Conservation (phyloP, 176 grass and related monocot species). For the Coix lacrymajobi region DNA sequence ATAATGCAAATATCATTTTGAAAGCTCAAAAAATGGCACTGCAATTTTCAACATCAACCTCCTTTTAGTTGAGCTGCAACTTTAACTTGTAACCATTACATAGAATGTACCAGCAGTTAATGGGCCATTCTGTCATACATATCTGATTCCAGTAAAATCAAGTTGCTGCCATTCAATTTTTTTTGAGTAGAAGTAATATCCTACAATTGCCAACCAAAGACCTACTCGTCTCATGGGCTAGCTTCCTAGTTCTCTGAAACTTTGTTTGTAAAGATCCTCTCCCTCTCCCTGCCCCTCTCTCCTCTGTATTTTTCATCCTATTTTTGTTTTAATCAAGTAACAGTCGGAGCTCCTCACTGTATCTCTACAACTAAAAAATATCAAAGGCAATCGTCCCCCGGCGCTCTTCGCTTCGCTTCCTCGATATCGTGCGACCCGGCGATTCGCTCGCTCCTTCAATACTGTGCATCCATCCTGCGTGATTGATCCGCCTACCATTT, state of each 20-base stretch:
- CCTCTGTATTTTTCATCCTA: too few species aligned
- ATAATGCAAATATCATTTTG: not conserved
- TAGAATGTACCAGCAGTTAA: not conserved
- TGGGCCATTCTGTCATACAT: not conserved
- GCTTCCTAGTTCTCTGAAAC: not conserved
- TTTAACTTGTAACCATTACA: not conserved
- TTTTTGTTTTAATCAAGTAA: too few species aligned
- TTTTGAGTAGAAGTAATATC: not conserved
- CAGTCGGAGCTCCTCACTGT: too few species aligned
- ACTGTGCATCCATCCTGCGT: too few species aligned
- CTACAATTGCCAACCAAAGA: not conserved
- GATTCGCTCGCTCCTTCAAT: too few species aligned
- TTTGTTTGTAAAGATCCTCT: not conserved
- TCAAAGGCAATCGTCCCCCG: too few species aligned
- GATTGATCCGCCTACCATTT: not conserved
- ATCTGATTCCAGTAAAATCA: not conserved
- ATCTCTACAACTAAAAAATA: too few species aligned
- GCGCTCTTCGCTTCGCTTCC: too few species aligned
- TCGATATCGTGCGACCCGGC: too few species aligned
- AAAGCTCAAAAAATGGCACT: not conserved
- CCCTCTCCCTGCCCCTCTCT: not conserved
- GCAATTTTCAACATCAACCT: not conserved
- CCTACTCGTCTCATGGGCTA: not conserved
- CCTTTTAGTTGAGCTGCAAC: not conserved
- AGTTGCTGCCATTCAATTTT: not conserved